Evolutionary conservation across 108 stramenopile species (phyloP).

Genomic region (Phaeodactylum tricornutum): DNA sequence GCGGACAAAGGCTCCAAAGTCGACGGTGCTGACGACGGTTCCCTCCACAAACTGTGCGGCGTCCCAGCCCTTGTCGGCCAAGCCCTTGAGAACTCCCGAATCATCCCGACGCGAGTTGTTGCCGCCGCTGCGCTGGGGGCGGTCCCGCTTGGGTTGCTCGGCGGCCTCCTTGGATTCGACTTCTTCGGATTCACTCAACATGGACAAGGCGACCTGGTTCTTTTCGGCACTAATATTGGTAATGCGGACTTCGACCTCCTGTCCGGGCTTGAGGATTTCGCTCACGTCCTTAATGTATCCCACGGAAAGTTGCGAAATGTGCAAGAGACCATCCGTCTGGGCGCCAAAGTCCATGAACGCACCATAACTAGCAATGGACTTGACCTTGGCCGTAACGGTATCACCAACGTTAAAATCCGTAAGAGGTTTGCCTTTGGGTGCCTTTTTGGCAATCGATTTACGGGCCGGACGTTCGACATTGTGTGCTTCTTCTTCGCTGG

Average conservation of each 20-base stretch:
- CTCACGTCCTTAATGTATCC: slow-evolving; percentile 76
- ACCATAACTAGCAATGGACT: slow-evolving; percentile 81
- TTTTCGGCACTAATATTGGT: slow-evolving; percentile 77
- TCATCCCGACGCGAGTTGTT: slow-evolving; percentile 39
- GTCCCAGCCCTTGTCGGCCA: slow-evolving; percentile 77
- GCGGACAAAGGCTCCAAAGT: slow-evolving; percentile 91
- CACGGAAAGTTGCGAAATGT: slow-evolving; percentile 87
- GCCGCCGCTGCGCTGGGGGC: not conserved
- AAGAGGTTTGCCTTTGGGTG: slow-evolving; percentile 51
- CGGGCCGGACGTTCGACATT: slow-evolving; percentile 77
- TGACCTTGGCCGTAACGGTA: slow-evolving; percentile 73
- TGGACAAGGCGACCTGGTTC: slow-evolving; percentile 78
- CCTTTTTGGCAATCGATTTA: slow-evolving; percentile 49
- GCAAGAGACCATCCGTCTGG: slow-evolving; percentile 82
- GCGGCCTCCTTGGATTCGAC: slow-evolving; percentile 29
- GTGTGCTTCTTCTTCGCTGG: slow-evolving; percentile 67
- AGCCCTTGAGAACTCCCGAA: slow-evolving; percentile 33
- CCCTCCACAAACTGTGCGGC: slow-evolving; percentile 69
- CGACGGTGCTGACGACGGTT: slow-evolving; percentile 77
- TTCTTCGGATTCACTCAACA: slow-evolving; percentile 69
- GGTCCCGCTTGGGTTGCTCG: slow-evolving; percentile 24
- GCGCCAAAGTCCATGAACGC: slow-evolving; percentile 94
- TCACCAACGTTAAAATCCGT: slow-evolving; percentile 74
- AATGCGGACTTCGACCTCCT: slow-evolving; percentile 83
- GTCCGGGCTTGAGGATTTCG: slow-evolving; percentile 74